These are phyloP conservation scores for Baorangia bicolor DNA, from an alignment of 768 basidiomycete species.

Conservation along the genomic window DNA sequence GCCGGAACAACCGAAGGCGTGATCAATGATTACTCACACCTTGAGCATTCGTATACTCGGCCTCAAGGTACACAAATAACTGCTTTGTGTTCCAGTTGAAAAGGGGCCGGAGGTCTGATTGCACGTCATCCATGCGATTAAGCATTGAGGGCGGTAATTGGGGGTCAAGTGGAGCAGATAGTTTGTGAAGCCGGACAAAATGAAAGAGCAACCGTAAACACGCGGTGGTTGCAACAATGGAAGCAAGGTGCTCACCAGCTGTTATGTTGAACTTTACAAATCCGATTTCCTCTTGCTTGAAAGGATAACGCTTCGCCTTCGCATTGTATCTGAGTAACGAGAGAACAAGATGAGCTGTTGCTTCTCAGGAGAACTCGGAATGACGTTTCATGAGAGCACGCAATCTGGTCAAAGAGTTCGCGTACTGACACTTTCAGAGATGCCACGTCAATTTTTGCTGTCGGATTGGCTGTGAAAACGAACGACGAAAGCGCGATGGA, in stretches of 20 bases:
- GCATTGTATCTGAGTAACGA: constrained; percentile 41
- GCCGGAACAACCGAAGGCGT: constrained; percentile 6
- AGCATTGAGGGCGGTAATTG: constrained; percentile 17
- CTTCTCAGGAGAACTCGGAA: constrained; percentile 9
- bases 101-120: constrained; percentile 71
- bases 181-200: constrained; percentile 17
- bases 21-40: constrained; percentile 51
- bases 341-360: constrained; percentile 10
- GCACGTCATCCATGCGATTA: neutral
- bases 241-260: constrained; percentile 56
- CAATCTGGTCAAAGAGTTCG: constrained; percentile 2
- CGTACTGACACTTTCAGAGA: constrained; percentile 76
- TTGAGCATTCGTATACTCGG: constrained; percentile 72
- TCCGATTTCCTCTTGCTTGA: constrained; percentile 69
- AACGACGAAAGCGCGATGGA: constrained; percentile 75
- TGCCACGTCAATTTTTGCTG: constrained; percentile 55
- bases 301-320: constrained; percentile 53
- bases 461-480: constrained; percentile 56
- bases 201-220: constrained; percentile 30
- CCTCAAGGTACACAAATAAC: constrained; percentile 81
- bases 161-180: constrained; percentile 6
- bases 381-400: constrained; percentile 5
- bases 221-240: constrained; percentile 24
- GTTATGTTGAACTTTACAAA: constrained; percentile 80
- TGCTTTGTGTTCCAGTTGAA: constrained; percentile 99